These are phyloP conservation scores for Ustulina deusta DNA, from an alignment of 2,329 filamentous ascomycete genomes.

Conservation along the genomic window DNA sequence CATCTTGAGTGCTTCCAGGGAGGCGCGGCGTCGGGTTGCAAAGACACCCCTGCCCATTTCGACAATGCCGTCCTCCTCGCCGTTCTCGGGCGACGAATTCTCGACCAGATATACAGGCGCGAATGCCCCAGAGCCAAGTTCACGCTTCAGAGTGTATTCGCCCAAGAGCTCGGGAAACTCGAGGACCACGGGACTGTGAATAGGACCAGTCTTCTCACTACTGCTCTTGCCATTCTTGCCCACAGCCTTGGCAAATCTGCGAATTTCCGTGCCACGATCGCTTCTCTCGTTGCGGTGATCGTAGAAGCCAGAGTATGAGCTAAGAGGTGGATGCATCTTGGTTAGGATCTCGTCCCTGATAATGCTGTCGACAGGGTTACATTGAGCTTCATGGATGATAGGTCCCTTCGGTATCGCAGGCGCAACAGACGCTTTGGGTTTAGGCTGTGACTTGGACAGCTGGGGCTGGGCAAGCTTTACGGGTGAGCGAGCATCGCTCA, in stretches of 20 bases:
- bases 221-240: slow-evolving; percentile 67
- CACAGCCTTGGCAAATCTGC: slow-evolving; percentile 79
- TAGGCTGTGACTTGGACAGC: slow-evolving; percentile 56
- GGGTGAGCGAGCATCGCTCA: slow-evolving; percentile 63
- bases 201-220: slow-evolving; percentile 71
- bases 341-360: slow-evolving; percentile 81
- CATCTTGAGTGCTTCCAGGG: slow-evolving; percentile 91
- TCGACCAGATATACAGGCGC: slow-evolving; percentile 95
- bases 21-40: slow-evolving; percentile 65
- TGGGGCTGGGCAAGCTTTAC: slow-evolving; percentile 65
- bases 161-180: slow-evolving; percentile 73
- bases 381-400: slow-evolving; percentile 84
- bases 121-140: slow-evolving; percentile 93
- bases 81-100: slow-evolving; percentile 67
- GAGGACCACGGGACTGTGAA: slow-evolving; percentile 72
- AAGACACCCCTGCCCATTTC: slow-evolving; percentile 73
- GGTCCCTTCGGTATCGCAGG: slow-evolving; percentile 68
- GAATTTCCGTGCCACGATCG: slow-evolving; percentile 79
- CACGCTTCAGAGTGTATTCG: slow-evolving; percentile 82
- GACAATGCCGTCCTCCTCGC: slow-evolving; percentile 57
- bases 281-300: slow-evolving; percentile 74
- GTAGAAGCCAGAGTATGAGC: slow-evolving; percentile 81
- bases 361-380: slow-evolving; percentile 87
- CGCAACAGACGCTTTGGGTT: slow-evolving; percentile 46
- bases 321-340: slow-evolving; percentile 78